Percentiles rank a stretch among this genome's conserved stretches.
phyloP scores from a whole-genome alignment of 345 rosid species.

The Rhodamnia argentea region DNA sequence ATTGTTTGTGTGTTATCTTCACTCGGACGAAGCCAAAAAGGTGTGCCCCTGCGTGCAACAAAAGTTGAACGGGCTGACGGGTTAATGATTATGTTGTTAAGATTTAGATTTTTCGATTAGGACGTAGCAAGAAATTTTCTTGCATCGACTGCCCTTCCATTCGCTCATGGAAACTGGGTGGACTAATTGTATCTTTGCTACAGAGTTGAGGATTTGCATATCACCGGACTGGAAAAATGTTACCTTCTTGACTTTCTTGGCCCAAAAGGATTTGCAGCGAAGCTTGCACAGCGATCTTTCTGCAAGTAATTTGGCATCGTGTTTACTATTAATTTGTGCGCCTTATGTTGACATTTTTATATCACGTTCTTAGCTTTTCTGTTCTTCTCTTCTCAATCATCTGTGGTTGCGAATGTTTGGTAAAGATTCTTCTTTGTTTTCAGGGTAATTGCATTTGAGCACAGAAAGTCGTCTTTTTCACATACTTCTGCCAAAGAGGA shows the following conservation, averaged over 20 bases:
- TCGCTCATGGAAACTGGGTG: background rate
- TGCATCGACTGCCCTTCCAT: background rate
- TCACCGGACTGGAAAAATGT: constrained; percentile 46
- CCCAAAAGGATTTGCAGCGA: constrained; percentile 35
- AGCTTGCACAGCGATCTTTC: constrained; percentile 15
- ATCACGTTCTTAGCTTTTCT: background rate
- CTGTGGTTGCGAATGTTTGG: background rate
- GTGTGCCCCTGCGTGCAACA: background rate
- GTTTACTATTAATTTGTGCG: background rate
- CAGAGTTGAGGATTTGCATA: constrained; percentile 43
- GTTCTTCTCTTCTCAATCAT: background rate
- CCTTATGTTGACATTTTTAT: background rate
- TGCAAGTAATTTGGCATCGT: constrained; percentile 49
- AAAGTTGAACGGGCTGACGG: background rate
- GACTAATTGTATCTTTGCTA: background rate
- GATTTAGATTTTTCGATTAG: background rate
- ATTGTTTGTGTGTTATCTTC: background rate
- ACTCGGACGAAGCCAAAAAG: background rate
- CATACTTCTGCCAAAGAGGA: constrained; percentile 10
- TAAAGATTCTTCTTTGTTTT: background rate
- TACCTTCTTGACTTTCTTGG: constrained; percentile 68
- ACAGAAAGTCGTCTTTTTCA: constrained; percentile 41
- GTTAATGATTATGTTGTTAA: background rate
- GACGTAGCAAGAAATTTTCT: background rate
- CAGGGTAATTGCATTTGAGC: constrained; percentile 80